Base-by-base conservation (phyloP, 805 yeast genomes). In the Komagataella pastoris region DNA sequence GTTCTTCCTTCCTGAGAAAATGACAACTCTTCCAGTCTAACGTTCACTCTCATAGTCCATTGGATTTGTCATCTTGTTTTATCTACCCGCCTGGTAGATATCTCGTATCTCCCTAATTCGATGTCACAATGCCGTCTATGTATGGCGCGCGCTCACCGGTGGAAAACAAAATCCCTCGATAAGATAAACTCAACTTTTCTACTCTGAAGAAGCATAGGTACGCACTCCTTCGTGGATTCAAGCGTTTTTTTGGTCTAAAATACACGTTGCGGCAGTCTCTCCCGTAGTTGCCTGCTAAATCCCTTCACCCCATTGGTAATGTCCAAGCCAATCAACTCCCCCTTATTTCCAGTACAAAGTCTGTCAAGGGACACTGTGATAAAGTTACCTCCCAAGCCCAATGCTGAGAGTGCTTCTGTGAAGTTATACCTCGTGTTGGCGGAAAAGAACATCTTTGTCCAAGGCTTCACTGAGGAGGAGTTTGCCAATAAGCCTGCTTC, bases 361-460 rank as follows among this genome's bases (percentile, higher is more conserved):
- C 56, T 68, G 12, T 64, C 70, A 4, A 50, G 57, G 1, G 70
- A 67, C 19, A 66, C 73, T 3, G 63, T 60, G 62, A 80, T 74
- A 55, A 79, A 66, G 65, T 70, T 73, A 53, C 86, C 75, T 53
- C 73, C 64, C 51, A 76, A 71, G 50, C 90, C 93, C 2, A 58
- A 72, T 51, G 76, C 81, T 2, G 80, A 77, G 50, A 76, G 85
- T 0, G 75, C 81, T 2, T 76, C 90, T 1, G 69, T 86, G n/a
- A 79, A 83, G 55, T 63, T 86, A n/a, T 86, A 78, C 58, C 66
- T 88, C 6, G 77, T 83, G 7, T 76, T 89, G 17, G 88, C 96
- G 0, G 98, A 90, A 63, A 86, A 85, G 43, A 80, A 75, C 45
- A 67, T 90, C 14, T 90, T 83, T 59, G 75, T 90, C 7, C 90